Base-by-base conservation (phyloP, 2,329 filamentous ascomycete genomes). In the Didymella pomorum region DNA sequence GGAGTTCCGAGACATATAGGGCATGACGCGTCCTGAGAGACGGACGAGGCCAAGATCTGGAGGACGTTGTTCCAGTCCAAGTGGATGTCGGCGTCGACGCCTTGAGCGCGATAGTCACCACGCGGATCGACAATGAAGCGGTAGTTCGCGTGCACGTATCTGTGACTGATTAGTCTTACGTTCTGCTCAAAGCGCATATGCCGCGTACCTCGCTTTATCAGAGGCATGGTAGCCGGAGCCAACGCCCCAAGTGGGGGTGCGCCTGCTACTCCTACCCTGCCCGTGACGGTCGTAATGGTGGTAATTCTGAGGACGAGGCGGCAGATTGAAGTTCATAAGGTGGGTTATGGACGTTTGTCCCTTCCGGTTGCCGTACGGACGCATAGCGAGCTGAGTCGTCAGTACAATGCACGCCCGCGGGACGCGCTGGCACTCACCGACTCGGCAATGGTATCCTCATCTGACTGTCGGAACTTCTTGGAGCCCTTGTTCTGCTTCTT, bases 321-420 rank as follows among this genome's bases (percentile, higher is more conserved):
- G 91, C 20, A 92, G 82, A 43, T 90, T 88, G 78, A 97, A 96
- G 80, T 94, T 94, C 84, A 99, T 91, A 56, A 99, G 81, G 78
- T 99, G 95, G 39, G 95, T 98, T 74, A 99, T 99, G 71, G 92
- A 96, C 52, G 93, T 97, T 78, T 97, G 94, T 52, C 95, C 95
- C 70, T 95, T 92, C 58, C 95, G 89, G 69, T 87, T 87, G 68
- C 80, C 87, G 60, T 85, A 82, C 52, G 85, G 85, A 74, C 80
- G 84, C 84, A 88, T 89, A 79, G 82, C 84, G 78, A 82, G 82
- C 86, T 84, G 69, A 66, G 67, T 41, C 7, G 56, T 71, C 64
- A 71, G 67, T 56, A 52, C 26, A 26, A 5, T 14, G 33, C 1
- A 11, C 18, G 2, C 14, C 3, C n/a, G 10, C 16, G 49, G 7